phyloP scores from a whole-genome alignment of 169 alveolate species.

The Plasmodium gaboni region DNA sequence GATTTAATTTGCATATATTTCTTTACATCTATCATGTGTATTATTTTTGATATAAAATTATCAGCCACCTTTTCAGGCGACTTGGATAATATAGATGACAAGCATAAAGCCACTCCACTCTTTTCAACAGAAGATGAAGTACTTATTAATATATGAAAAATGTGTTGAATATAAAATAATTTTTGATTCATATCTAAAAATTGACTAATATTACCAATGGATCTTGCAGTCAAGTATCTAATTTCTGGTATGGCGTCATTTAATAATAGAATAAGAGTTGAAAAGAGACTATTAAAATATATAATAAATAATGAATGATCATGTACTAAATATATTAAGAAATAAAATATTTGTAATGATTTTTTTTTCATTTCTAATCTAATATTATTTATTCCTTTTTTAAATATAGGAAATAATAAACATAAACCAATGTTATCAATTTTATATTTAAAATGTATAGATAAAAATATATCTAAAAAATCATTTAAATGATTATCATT shows the following conservation, averaged over 20 bases:
- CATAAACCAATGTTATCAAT: slow-evolving; percentile 67
- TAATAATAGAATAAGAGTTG: slow-evolving; percentile 12
- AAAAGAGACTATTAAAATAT: slow-evolving; percentile 53
- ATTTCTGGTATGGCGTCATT: slow-evolving; percentile 73
- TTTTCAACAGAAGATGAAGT: slow-evolving; percentile 60
- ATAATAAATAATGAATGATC: slow-evolving; percentile 46
- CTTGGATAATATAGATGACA: slow-evolving; percentile 60
- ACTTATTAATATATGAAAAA: slow-evolving; percentile 53
- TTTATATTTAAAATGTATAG: slow-evolving; percentile 64
- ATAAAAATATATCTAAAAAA: slow-evolving; percentile 56
- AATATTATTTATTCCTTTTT: slow-evolving; percentile 72
- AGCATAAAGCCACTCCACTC: slow-evolving; percentile 60
- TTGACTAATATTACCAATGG: slow-evolving; percentile 52
- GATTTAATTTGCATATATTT: slow-evolving; percentile 25
- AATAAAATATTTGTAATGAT: slow-evolving; percentile 66
- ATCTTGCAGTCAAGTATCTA: slow-evolving; percentile 59
- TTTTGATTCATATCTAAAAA: slow-evolving; percentile 47
- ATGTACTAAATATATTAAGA: slow-evolving; percentile 48
- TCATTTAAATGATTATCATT: slow-evolving; percentile 68
- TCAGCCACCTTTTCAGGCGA: slow-evolving; percentile 58
- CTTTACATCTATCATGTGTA: slow-evolving; percentile 64
- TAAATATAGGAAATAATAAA: slow-evolving; percentile 49
- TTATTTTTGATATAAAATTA: slow-evolving; percentile 33
- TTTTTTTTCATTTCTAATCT: slow-evolving; percentile 65
- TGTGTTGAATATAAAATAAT: slow-evolving; percentile 57